These are phyloP conservation scores for Colletotrichum tropicicola DNA, from an alignment of 2,329 filamentous ascomycete species.

Conservation along the genomic window DNA sequence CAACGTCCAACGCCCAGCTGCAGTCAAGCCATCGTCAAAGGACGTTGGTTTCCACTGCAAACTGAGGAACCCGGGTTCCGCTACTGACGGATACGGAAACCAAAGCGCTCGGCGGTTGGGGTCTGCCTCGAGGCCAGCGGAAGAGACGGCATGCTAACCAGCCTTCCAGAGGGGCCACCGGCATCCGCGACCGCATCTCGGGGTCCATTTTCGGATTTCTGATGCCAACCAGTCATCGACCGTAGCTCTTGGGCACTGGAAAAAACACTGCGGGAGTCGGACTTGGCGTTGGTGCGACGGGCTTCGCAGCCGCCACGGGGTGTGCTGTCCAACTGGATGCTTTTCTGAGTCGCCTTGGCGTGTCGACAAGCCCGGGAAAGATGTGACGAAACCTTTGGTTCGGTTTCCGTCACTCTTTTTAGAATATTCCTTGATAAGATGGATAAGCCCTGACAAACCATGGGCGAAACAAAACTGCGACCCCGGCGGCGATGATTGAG, in stretches of 20 bases:
- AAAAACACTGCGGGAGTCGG: not conserved
- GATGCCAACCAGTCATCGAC: not conserved
- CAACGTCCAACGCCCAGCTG: no score
- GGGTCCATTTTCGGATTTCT: not conserved
- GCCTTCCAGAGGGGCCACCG: not conserved
- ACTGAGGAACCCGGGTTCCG: no score
- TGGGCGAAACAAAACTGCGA: conserved; percentile 24
- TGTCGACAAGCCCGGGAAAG: not conserved
- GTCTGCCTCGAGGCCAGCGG: no score
- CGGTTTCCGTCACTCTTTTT: not conserved
- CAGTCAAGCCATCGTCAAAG: no score
- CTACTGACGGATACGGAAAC: no score
- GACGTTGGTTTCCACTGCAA: no score
- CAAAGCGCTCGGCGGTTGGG: no score
- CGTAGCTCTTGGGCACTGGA: not conserved
- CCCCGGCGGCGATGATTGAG: conserved; percentile 10
- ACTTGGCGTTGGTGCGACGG: conserved; percentile 10
- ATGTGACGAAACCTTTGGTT: conserved; percentile 15
- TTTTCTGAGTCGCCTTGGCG: not conserved
- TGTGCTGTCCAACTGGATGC: not conserved
- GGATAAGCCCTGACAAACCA: conserved; percentile 25
- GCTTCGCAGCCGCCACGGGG: not conserved
- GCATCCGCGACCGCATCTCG: not conserved
- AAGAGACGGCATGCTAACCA: no score
- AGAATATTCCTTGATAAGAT: not conserved